A percentile compares a stretch with the other conserved stretches of the same genome.
Conservation (phyloP, 2,329 filamentous ascomycete species). For the Fusarium domesticum region DNA sequence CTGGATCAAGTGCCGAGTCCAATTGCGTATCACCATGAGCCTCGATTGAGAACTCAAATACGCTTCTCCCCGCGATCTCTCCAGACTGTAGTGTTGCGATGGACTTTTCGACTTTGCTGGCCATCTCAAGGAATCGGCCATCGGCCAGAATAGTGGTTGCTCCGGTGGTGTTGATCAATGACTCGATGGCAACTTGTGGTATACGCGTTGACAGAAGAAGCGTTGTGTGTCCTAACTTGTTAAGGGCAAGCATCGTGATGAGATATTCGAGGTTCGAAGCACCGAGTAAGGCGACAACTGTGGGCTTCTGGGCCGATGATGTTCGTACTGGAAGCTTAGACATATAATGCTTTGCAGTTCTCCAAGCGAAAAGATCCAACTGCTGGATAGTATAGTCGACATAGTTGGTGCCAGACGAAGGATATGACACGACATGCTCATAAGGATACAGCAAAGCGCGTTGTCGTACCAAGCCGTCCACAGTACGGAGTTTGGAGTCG, state of each 20-base stretch:
- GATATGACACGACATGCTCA: constrained; percentile 41
- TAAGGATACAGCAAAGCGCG: constrained; percentile 31
- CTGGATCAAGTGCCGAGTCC: constrained; percentile 13
- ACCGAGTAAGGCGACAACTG: constrained; percentile 49
- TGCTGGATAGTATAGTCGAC: constrained; percentile 46
- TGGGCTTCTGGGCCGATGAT: constrained; percentile 25
- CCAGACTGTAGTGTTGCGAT: constrained; percentile 20
- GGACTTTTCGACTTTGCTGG: constrained; percentile 13
- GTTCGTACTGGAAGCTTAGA: constrained; percentile 18
- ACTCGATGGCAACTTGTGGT: constrained; percentile 32
- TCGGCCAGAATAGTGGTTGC: constrained; percentile 29
- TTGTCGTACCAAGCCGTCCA: constrained; percentile 27
- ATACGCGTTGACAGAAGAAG: constrained; percentile 37
- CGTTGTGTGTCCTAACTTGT: constrained; percentile 52
- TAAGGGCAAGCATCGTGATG: constrained; percentile 51
- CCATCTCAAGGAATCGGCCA: constrained; percentile 21
- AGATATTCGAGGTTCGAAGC: constrained; percentile 54
- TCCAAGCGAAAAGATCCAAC: constrained; percentile 39
- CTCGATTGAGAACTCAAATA: constrained; percentile 33
- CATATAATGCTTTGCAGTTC: constrained; percentile 28
- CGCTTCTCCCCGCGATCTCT: constrained; percentile 26
- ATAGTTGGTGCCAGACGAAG: constrained; percentile 42
- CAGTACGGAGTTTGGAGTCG: constrained; percentile 22
- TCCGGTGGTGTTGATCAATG: constrained; percentile 26
- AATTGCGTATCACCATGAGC: constrained; percentile 31